Evolutionary conservation across 257 asterid species (phyloP), one percentile per base, ranked within the genome.

Genomic region (Nicotiana paniculata): DNA sequence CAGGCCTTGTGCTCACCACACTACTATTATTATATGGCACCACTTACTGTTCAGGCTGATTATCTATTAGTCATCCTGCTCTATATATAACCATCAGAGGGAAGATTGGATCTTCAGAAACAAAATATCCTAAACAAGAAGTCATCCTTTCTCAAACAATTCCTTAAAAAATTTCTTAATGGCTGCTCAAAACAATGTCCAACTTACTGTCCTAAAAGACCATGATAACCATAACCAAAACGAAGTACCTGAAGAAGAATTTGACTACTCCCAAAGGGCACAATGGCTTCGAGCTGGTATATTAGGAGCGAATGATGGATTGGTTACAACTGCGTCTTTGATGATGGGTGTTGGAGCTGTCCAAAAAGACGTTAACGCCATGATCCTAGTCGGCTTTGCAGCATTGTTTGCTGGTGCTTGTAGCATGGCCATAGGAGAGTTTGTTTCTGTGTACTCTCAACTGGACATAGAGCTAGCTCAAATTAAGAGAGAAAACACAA

Each of bases 371-470:
- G 87, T 53, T 51, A 86, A 82, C 78, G 89, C 94, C 79, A 91
- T 93, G 94, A 84, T 91, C 51, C 90, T 90, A 6, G 80, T 87
- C 0, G 97, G 95, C 18, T 89, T 90, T 12, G 97, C 97, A 0
- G 97, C 97, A 0, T 81, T 91, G 0, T 81, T 93, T 2, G 96
- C 97, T 0, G 95, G 97, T 1, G 93, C 97, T 1, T 91, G 92
- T 61, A 91, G 98, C 91, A 94, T 93, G 97, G 97, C 93, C 0
- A 93, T 94, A 2, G 97, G 97, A 2, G 97, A 93, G 77, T 91
- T 91, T 28, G 93, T 94, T 10, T 94, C 94, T 0, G 97, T 91
- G 0, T 89, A 89, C 83, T 79, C 97, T 10, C 98, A 93, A 83
- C 77, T 81, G 26, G 98, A 94, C 8, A 89, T 91, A 21, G 93